Conservation (phyloP, 169 alveolate genomes). For the Plasmodium vinckei region DNA sequence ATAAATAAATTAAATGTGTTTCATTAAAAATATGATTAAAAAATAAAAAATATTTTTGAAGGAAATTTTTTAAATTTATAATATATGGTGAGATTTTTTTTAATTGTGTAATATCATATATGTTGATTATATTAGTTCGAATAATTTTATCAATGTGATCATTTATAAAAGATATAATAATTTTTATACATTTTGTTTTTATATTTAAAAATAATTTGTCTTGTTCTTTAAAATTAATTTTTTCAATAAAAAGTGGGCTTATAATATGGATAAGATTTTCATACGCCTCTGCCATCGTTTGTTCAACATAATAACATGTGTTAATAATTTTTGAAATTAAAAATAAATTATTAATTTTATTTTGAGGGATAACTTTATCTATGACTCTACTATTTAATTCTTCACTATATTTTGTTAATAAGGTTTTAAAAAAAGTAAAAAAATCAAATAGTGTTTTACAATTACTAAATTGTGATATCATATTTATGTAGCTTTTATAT, state of each 20-base stretch:
- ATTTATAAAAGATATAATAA: constrained; percentile 32
- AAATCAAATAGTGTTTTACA: constrained; percentile 73
- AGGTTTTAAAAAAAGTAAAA: constrained; percentile 50
- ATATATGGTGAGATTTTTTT: constrained; percentile 27
- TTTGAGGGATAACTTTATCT: constrained; percentile 15
- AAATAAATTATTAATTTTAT: constrained; percentile 20
- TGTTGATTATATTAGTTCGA: constrained; percentile 13
- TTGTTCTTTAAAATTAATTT: constrained; percentile 54
- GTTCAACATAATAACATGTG: constrained; percentile 59
- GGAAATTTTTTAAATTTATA: constrained; percentile 21
- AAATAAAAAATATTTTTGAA: constrained; percentile 26
- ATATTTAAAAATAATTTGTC: constrained; percentile 50
- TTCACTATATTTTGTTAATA: constrained; percentile 44
- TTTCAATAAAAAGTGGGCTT: constrained; percentile 15
- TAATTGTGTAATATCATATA: constrained; percentile 39
- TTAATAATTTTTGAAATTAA: constrained; percentile 42
- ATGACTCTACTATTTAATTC: constrained; percentile 57
- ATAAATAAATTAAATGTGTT: constrained; percentile 78
- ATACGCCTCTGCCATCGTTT: constrained; percentile 46
- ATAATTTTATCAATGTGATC: constrained; percentile 35
- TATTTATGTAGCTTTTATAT: constrained; percentile 62
- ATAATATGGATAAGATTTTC: constrained; percentile 33
- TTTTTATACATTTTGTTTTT: constrained; percentile 67
- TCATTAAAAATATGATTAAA: constrained; percentile 59
- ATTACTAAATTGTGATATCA: constrained; percentile 54